A percentile compares a stretch with the other conserved stretches of the same genome.
These are phyloP conservation scores for Chamaenerion angustifolium DNA, from an alignment of 345 rosid genomes.

Conservation along the genomic window DNA sequence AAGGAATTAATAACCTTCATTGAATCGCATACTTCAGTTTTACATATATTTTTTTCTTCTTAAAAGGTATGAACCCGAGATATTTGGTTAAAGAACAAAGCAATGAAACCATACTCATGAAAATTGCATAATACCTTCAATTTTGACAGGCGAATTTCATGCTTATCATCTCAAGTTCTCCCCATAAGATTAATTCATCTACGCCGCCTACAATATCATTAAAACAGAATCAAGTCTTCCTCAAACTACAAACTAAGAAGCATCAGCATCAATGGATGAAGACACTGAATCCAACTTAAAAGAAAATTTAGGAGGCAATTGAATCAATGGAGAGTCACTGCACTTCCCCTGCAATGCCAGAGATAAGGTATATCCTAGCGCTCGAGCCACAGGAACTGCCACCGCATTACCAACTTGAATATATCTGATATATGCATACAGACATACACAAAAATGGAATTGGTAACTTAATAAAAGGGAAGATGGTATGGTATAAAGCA, in stretches of 20 bases:
- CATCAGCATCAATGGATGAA: constrained; percentile 19
- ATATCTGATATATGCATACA: constrained; percentile 24
- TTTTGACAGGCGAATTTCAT: too few relatives aligned
- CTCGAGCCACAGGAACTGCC: constrained; percentile 62
- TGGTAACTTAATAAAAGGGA: not conserved
- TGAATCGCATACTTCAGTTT: too few relatives aligned
- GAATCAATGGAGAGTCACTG: constrained; percentile 17
- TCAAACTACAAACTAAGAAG: not conserved
- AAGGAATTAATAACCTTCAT: too few relatives aligned
- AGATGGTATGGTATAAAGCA: too few relatives aligned
- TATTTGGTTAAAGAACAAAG: too few relatives aligned
- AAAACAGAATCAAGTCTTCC: too few relatives aligned
- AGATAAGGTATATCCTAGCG: constrained; percentile 44
- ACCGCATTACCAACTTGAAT: constrained; percentile 75
- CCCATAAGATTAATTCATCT: too few relatives aligned
- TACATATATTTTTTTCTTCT: too few relatives aligned
- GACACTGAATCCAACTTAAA: constrained; percentile 6
- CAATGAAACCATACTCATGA: too few relatives aligned
- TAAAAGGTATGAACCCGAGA: too few relatives aligned
- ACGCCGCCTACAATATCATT: not conserved
- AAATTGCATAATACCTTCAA: too few relatives aligned
- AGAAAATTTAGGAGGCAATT: constrained; percentile 26
- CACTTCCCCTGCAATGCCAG: constrained; percentile 22
- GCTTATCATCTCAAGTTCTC: too few relatives aligned
- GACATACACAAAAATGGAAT: not conserved